These are phyloP conservation scores for Wolfiporia cocos DNA, from an alignment of 1,284 basidiomycete genomes.

Conservation along the genomic window DNA sequence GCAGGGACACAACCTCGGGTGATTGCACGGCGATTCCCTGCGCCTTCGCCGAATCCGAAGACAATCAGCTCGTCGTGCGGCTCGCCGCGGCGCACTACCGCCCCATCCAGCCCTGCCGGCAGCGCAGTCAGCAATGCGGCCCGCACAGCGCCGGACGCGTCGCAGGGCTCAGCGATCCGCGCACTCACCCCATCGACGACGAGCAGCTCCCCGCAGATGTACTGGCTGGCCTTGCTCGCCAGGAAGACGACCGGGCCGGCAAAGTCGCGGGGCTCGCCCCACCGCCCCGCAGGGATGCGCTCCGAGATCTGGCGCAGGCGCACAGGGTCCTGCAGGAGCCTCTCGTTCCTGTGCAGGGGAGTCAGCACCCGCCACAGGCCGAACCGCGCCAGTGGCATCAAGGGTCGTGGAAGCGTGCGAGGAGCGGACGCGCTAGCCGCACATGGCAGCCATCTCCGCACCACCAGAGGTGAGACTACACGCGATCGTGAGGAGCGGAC, in stretches of 20 bases:
- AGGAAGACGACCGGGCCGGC: slow-evolving; percentile 90
- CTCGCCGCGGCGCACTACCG: slow-evolving; percentile 26
- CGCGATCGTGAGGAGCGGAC: background rate
- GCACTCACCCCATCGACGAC: slow-evolving; percentile 67
- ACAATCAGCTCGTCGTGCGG: background rate
- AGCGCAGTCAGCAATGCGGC: slow-evolving; percentile 3
- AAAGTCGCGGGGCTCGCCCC: slow-evolving; percentile 88
- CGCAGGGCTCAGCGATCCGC: background rate
- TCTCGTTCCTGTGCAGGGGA: slow-evolving; percentile 73
- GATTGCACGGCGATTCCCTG: too few species aligned
- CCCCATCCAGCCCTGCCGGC: slow-evolving; percentile 59
- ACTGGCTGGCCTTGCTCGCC: slow-evolving; percentile 81
- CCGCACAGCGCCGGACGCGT: background rate
- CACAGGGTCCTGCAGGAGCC: slow-evolving; percentile 66
- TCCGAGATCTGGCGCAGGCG: slow-evolving; percentile 87
- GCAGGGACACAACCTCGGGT: background rate
- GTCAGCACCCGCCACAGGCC: too few species aligned
- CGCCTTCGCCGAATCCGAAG: background rate
- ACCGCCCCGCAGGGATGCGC: slow-evolving; percentile 87
- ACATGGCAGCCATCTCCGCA: too few species aligned
- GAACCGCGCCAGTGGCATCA: background rate
- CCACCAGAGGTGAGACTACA: too few species aligned
- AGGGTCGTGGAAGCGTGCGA: background rate
- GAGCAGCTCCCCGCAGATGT: slow-evolving; percentile 84
- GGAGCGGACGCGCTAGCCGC: background rate